Conservation (phyloP, 371 early-diverging fungal species). For the Rhizopus sp. region DNA sequence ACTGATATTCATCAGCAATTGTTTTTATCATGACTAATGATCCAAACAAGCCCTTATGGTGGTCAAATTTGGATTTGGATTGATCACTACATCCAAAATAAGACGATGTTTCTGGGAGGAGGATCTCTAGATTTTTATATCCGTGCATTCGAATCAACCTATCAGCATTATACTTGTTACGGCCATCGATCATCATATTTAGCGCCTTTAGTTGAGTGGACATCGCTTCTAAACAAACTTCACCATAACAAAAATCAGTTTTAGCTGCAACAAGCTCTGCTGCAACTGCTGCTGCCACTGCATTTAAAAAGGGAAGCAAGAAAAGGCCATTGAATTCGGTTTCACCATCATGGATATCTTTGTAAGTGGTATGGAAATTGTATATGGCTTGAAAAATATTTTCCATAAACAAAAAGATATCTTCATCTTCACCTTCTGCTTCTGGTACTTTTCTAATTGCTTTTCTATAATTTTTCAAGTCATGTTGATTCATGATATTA, state of each 20-base stretch:
- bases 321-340: conserved; percentile 13
- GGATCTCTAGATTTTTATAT: conserved; percentile 15
- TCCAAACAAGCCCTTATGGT: conserved; percentile 25
- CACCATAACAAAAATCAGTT: conserved; percentile 17
- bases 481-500: conserved; percentile 13
- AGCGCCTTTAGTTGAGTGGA: conserved; percentile 11
- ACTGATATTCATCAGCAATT: conserved; percentile 15
- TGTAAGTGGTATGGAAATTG: conserved; percentile 9
- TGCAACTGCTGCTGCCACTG: conserved; percentile 13
- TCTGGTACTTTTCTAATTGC: conserved; percentile 15
- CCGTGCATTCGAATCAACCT: conserved; percentile 14
- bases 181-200: conserved; percentile 12
- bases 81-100: conserved; percentile 19
- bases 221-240: conserved; percentile 17
- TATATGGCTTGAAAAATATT: conserved; percentile 9
- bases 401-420: conserved; percentile 17
- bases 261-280: conserved; percentile 10
- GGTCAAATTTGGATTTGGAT: conserved; percentile 23
- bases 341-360: conserved; percentile 13
- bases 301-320: conserved; percentile 16
- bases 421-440: conserved; percentile 16
- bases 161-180: conserved; percentile 15
- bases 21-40: conserved; percentile 19
- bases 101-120: conserved; percentile 20
- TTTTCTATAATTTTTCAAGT: conserved; percentile 2